These are phyloP conservation scores for Yarrowia sp. DNA, from an alignment of 805 yeast genomes.

Conservation along the genomic window DNA sequence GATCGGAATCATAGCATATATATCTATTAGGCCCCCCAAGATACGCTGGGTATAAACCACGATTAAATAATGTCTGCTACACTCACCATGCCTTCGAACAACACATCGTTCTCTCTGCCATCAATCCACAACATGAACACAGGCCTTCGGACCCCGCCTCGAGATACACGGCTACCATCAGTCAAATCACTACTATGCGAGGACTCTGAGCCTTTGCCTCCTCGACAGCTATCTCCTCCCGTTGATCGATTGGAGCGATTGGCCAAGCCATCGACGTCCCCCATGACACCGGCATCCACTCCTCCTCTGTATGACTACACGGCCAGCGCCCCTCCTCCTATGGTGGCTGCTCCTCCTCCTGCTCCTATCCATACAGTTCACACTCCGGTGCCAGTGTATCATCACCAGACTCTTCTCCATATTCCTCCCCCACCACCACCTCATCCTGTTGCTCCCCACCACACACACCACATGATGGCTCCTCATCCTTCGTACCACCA, in stretches of 20 bases:
- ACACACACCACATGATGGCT: background rate
- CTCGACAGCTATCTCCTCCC: conserved; percentile 17
- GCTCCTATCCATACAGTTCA: background rate
- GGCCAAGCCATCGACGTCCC: background rate
- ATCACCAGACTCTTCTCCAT: background rate
- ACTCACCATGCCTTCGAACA: conserved; percentile 1
- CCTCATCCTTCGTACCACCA: conserved; percentile 1
- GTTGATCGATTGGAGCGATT: background rate
- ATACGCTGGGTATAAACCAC: background rate
- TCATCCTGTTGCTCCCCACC: background rate
- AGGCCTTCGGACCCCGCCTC: conserved; percentile 13
- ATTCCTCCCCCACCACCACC: conserved; percentile 12
- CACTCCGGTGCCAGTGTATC: background rate
- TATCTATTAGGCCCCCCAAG: background rate
- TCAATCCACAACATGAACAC: conserved; percentile 23
- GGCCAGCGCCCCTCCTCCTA: background rate
- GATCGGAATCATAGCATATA: conserved; percentile 4
- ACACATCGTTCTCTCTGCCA: conserved; percentile 7
- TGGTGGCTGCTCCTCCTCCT: background rate
- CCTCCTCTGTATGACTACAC: conserved; percentile 13
- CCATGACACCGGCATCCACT: conserved; percentile 19
- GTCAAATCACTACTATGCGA: conserved; percentile 15
- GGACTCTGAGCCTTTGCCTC: conserved; percentile 16
- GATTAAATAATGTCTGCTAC: conserved; percentile 12
- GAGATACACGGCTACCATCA: conserved; percentile 15